Evolutionary conservation across 2,329 filamentous ascomycete species (phyloP).

Genomic region (Escovopsis sp.): DNA sequence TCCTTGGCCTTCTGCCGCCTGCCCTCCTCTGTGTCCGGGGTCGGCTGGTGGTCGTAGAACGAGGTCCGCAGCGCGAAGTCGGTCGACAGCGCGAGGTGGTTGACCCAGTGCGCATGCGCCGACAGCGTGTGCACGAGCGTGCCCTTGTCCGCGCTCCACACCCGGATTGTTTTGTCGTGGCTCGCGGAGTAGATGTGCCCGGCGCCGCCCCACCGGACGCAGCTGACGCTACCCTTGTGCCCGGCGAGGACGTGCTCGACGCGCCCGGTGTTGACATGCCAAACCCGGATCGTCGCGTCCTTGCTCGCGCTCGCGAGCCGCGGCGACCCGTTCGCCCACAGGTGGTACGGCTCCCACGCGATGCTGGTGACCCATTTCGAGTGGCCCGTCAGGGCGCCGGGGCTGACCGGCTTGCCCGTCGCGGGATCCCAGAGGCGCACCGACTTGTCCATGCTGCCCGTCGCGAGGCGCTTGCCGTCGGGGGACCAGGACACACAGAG

Average conservation of each 20-base stretch:
- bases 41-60: conserved; percentile 67
- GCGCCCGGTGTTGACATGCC: conserved; percentile 64
- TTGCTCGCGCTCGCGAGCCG: conserved; percentile 79
- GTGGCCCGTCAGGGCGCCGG: conserved; percentile 59
- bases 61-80: conserved; percentile 78
- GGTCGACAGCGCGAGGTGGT: conserved; percentile 84
- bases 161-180: conserved; percentile 82
- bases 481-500: conserved; percentile 77
- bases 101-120: conserved; percentile 86
- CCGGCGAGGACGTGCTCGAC: conserved; percentile 75
- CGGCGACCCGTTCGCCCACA: conserved; percentile 58
- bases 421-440: conserved; percentile 81
- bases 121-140: conserved; percentile 66
- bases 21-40: conserved; percentile 54
- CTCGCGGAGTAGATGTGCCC: conserved; percentile 72
- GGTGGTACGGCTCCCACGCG: conserved; percentile 87
- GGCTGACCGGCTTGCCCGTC: conserved; percentile 54
- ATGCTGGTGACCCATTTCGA: conserved; percentile 78
- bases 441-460: conserved; percentile 84
- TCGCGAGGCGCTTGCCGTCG: conserved; percentile 67
- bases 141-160: conserved; percentile 74
- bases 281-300: conserved; percentile 76
- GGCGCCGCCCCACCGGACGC: conserved; percentile 88
- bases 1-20: conserved; percentile 62
- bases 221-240: conserved; percentile 79